A percentile compares a stretch with the other conserved stretches of the same genome.
Evolutionary conservation across 1,284 basidiomycete species (phyloP).

Genomic region (Schizophyllum amplum): DNA sequence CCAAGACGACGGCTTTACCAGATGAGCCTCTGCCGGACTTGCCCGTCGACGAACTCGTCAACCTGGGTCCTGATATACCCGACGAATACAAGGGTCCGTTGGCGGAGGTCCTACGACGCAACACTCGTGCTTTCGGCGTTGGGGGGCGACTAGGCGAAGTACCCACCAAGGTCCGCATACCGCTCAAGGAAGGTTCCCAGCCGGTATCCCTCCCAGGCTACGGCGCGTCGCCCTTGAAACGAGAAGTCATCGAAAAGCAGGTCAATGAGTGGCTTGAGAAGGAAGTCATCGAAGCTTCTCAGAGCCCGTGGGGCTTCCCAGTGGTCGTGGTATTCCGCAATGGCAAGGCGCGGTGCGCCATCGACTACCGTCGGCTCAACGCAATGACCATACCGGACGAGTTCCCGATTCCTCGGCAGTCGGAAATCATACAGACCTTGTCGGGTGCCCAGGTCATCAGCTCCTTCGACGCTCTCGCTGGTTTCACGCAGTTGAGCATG

Average conservation of each 20-base stretch:
- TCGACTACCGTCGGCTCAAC: constrained; percentile 28
- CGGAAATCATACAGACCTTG: constrained; percentile 27
- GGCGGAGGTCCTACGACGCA: constrained; percentile 8
- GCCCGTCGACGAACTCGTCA: too few species aligned
- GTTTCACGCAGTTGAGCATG: neutral
- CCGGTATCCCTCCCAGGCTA: too few species aligned
- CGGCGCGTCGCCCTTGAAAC: too few species aligned
- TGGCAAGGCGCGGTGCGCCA: constrained; percentile 22
- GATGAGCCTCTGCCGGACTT: too few species aligned
- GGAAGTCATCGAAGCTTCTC: too few species aligned
- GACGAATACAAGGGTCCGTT: constrained; percentile 2
- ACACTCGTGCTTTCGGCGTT: constrained; percentile 17
- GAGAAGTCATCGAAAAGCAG: too few species aligned
- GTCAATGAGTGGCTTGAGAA: too few species aligned
- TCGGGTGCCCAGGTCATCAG: neutral
- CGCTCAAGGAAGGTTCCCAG: too few species aligned
- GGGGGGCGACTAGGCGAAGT: constrained; percentile 19
- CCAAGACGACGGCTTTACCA: too few species aligned
- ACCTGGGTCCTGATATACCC: constrained; percentile 12
- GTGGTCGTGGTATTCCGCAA: too few species aligned
- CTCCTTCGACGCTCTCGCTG: neutral
- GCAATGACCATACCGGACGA: constrained; percentile 26
- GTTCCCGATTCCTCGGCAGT: constrained; percentile 30
- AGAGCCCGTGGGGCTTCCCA: too few species aligned
- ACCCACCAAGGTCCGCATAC: constrained; percentile 10